Conservation (phyloP, 2,329 filamentous ascomycete genomes). For the Macrophomina phaseolina region DNA sequence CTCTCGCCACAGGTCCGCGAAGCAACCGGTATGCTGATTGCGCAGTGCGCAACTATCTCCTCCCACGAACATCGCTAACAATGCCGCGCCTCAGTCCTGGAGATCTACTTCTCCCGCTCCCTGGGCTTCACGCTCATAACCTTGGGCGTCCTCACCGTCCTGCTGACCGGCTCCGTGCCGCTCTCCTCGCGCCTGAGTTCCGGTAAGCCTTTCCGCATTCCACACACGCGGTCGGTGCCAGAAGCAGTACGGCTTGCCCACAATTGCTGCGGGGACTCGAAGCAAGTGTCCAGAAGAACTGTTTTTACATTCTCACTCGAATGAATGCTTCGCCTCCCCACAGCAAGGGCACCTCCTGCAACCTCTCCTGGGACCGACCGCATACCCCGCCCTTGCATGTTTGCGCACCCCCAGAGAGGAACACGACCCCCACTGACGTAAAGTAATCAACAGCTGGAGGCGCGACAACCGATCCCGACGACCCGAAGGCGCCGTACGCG, state of each 20-base stretch:
- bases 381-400: too few species aligned
- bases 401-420: too few species aligned
- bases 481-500: constrained; percentile 56
- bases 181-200: constrained; percentile 57
- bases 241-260: too few species aligned
- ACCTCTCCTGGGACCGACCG: too few species aligned
- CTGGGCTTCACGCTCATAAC: constrained; percentile 71
- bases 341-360: too few species aligned
- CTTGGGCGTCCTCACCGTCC: constrained; percentile 67
- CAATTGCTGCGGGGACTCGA: too few species aligned
- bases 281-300: too few species aligned
- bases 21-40: constrained; percentile 54
- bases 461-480: constrained; percentile 41
- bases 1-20: constrained; percentile 63
- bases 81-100: constrained; percentile 56
- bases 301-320: too few species aligned
- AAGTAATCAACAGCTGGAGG: constrained; percentile 34
- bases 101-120: constrained; percentile 75
- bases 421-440: neutral
- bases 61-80: neutral
- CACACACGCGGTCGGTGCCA: too few species aligned
- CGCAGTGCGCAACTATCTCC: too few species aligned
- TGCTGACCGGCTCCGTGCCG: constrained; percentile 74
- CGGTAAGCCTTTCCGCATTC: neutral
- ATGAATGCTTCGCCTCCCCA: too few species aligned